These are phyloP conservation scores for Thalassiosira mediterranea DNA, from an alignment of 352 stramenopile genomes.

Conservation along the genomic window DNA sequence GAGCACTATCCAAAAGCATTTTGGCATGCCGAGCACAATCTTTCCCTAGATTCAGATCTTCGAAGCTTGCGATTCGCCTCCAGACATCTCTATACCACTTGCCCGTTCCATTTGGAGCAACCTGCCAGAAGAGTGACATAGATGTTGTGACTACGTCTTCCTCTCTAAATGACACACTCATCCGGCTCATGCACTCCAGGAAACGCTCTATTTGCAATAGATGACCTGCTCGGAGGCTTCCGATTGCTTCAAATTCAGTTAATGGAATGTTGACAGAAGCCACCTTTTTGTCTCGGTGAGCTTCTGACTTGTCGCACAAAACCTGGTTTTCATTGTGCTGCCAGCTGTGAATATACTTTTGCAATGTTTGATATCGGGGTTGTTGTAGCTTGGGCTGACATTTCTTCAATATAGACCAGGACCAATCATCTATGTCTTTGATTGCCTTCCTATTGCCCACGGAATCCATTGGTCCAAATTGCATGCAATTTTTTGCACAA, in stretches of 20 bases:
- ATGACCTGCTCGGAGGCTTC: constrained; percentile 9
- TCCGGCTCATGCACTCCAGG: constrained; percentile 11
- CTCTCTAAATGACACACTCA: constrained; percentile 15
- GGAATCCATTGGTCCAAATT: too few species aligned
- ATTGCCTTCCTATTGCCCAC: too few species aligned
- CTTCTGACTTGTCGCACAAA: constrained; percentile 14
- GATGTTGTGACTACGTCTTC: constrained; percentile 3
- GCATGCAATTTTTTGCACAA: constrained; percentile 16
- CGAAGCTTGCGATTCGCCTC: not conserved
- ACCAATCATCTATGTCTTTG: constrained; percentile 2
- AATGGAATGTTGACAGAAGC: constrained; percentile 11
- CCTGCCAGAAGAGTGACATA: constrained; percentile 17
- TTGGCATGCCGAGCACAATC: constrained; percentile 10
- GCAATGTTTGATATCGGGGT: constrained; percentile 5
- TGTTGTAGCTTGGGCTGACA: constrained; percentile 3
- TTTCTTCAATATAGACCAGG: constrained; percentile 14
- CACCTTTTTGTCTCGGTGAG: constrained; percentile 20
- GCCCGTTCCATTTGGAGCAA: not conserved
- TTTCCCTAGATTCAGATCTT: not conserved
- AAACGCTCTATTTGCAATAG: constrained; percentile 12
- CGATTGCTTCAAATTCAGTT: constrained; percentile 18
- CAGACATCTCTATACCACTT: constrained; percentile 7
- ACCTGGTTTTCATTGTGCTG: constrained; percentile 24
- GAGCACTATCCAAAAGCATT: constrained; percentile 3
- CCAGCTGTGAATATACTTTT: constrained; percentile 7